Conservation (phyloP, 1,139 yeast genomes). For the Candida mesenterica region DNA sequence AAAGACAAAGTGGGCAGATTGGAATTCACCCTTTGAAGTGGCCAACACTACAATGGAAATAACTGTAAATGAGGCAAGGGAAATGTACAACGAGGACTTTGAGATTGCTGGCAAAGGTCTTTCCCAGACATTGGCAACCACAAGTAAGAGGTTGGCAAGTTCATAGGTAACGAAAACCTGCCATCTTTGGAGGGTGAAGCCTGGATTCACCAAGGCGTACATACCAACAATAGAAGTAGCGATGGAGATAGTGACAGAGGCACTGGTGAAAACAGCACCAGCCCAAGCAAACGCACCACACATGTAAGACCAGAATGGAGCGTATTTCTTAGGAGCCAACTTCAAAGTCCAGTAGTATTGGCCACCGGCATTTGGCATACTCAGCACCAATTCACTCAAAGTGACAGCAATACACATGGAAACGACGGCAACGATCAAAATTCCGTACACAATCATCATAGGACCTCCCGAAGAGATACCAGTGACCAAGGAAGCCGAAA, state of each 20-base stretch:
- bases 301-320: slow-evolving; percentile 48
- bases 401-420: slow-evolving; percentile 41
- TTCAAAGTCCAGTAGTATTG: slow-evolving; percentile 61
- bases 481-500: slow-evolving; percentile 48
- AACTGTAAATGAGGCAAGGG: slow-evolving; percentile 35
- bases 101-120: slow-evolving; percentile 36
- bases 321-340: slow-evolving; percentile 49
- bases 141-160: slow-evolving; percentile 31
- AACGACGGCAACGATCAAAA: slow-evolving; percentile 29
- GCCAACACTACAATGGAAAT: slow-evolving; percentile 39
- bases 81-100: slow-evolving; percentile 35
- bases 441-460: slow-evolving; percentile 45
- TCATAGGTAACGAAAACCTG: slow-evolving; percentile 48
- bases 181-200: slow-evolving; percentile 47
- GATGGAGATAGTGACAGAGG: slow-evolving; percentile 52
- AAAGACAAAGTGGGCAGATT: slow-evolving; percentile 39
- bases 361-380: slow-evolving; percentile 60
- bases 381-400: slow-evolving; percentile 49
- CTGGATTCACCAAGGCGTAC: slow-evolving; percentile 46
- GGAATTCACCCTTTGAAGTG: slow-evolving; percentile 36
- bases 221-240: slow-evolving; percentile 51
- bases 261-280: slow-evolving; percentile 55
- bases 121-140: slow-evolving; percentile 39
- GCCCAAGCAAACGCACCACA: slow-evolving; percentile 61
- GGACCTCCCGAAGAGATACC: slow-evolving; percentile 53